Conservation (phyloP, 352 stramenopile genomes). For the Pythium periplocum region DNA sequence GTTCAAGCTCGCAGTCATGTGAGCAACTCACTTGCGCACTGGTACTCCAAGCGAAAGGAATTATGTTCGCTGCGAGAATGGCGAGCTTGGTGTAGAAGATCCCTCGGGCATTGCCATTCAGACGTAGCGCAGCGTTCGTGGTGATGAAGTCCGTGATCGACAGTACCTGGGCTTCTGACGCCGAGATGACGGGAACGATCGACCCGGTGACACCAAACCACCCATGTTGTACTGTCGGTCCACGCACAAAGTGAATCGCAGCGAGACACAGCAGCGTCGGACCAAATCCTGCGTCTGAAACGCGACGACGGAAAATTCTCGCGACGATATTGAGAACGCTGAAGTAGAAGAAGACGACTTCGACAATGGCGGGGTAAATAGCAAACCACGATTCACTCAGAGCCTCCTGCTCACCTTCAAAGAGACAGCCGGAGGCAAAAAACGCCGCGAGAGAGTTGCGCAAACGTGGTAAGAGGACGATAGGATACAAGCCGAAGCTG, state of each 20-base stretch:
- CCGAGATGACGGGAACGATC: too few species aligned
- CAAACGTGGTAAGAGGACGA: slow-evolving; percentile 16
- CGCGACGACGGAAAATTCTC: slow-evolving; percentile 9
- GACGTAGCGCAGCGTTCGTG: slow-evolving; percentile 10
- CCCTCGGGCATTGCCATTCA: slow-evolving; percentile 10
- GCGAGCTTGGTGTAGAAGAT: slow-evolving; percentile 12
- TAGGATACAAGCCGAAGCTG: slow-evolving; percentile 15
- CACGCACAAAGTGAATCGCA: slow-evolving; percentile 14
- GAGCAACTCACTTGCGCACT: too few species aligned
- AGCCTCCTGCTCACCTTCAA: slow-evolving; percentile 17
- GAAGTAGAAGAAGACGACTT: slow-evolving; percentile 21
- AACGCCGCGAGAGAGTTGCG: slow-evolving; percentile 18
- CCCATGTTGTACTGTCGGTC: background rate
- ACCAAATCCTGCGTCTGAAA: slow-evolving; percentile 17
- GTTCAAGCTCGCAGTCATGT: too few species aligned
- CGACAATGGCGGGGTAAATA: slow-evolving; percentile 21
- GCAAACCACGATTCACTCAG: slow-evolving; percentile 23
- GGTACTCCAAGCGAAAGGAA: too few species aligned
- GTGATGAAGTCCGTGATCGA: slow-evolving; percentile 7
- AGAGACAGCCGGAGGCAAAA: slow-evolving; percentile 14
- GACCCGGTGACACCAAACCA: too few species aligned
- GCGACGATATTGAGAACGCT: slow-evolving; percentile 18
- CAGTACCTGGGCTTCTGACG: slow-evolving; percentile 6
- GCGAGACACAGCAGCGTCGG: slow-evolving; percentile 14
- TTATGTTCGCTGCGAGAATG: slow-evolving; percentile 7